These are phyloP conservation scores for Theileria parva DNA, from an alignment of 169 alveolate genomes.

Conservation along the genomic window DNA sequence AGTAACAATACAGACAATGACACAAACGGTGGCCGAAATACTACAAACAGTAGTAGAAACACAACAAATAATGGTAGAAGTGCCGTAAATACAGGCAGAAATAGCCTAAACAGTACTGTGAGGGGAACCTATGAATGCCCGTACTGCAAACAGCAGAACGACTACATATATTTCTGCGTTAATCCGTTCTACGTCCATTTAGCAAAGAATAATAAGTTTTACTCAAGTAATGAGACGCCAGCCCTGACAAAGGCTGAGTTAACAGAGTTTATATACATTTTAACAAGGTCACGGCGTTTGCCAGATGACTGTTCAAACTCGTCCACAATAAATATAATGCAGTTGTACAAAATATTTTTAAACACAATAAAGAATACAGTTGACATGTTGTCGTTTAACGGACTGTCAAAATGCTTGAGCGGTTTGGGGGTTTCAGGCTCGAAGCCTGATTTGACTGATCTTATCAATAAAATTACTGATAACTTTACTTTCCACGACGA, in stretches of 20 bases:
- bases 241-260: conserved; percentile 23
- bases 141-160: conserved; percentile 62
- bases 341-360: conserved; percentile 30
- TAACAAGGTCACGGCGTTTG: background rate
- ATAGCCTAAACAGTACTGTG: background rate
- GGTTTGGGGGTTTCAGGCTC: background rate
- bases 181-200: conserved; percentile 55
- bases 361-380: background rate
- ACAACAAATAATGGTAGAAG: background rate
- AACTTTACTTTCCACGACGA: conserved; percentile 26
- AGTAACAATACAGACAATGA: background rate
- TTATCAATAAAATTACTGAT: conserved; percentile 15
- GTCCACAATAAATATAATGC: conserved; percentile 35
- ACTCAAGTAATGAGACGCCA: conserved; percentile 26
- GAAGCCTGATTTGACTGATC: background rate
- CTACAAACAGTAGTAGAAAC: background rate
- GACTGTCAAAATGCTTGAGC: background rate
- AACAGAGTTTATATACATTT: conserved; percentile 18
- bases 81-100: background rate
- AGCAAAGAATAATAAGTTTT: conserved; percentile 14
- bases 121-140: conserved; percentile 40
- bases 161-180: conserved; percentile 38
- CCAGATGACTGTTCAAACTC: background rate
- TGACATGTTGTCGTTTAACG: conserved; percentile 1
- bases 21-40: background rate